phyloP scores from a whole-genome alignment of 1,139 yeast species.

The Pichia sp. region DNA sequence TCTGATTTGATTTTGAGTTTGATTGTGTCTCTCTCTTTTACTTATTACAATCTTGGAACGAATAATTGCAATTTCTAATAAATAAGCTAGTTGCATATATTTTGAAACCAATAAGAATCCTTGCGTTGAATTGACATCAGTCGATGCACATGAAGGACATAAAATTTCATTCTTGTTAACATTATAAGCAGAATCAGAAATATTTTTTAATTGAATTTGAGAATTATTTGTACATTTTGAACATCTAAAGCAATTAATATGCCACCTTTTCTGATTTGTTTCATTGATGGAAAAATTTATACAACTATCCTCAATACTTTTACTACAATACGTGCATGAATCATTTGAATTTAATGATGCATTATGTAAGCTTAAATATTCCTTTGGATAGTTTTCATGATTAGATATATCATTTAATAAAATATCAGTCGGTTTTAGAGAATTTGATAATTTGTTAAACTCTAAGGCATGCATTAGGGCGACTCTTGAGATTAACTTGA shows the following conservation, averaged over 20 bases:
- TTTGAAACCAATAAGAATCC: constrained; percentile 66
- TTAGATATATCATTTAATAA: constrained; percentile 50
- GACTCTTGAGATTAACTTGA: constrained; percentile 74
- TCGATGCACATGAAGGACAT: constrained; percentile 54
- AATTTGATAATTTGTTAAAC: constrained; percentile 51
- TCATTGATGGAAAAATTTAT: constrained; percentile 38
- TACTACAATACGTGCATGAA: constrained; percentile 61
- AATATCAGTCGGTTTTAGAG: constrained; percentile 56
- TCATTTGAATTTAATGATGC: constrained; percentile 70
- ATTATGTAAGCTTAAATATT: neutral
- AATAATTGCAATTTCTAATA: constrained; percentile 76
- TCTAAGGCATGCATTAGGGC: constrained; percentile 73
- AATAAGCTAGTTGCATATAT: constrained; percentile 64
- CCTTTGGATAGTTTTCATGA: constrained; percentile 36
- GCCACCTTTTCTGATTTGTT: constrained; percentile 62
- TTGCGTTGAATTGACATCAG: constrained; percentile 39
- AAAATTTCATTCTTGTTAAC: constrained; percentile 35
- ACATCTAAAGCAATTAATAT: constrained; percentile 64
- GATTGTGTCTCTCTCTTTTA: constrained; percentile 10
- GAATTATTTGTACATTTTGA: constrained; percentile 39
- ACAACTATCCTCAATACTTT: constrained; percentile 81
- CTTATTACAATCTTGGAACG: constrained; percentile 46
- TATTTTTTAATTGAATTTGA: constrained; percentile 6
- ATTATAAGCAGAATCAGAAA: constrained; percentile 42
- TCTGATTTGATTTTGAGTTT: constrained; percentile 2